phyloP scores from a whole-genome alignment of 108 stramenopile genomes.

The Nitzschia putrida region DNA sequence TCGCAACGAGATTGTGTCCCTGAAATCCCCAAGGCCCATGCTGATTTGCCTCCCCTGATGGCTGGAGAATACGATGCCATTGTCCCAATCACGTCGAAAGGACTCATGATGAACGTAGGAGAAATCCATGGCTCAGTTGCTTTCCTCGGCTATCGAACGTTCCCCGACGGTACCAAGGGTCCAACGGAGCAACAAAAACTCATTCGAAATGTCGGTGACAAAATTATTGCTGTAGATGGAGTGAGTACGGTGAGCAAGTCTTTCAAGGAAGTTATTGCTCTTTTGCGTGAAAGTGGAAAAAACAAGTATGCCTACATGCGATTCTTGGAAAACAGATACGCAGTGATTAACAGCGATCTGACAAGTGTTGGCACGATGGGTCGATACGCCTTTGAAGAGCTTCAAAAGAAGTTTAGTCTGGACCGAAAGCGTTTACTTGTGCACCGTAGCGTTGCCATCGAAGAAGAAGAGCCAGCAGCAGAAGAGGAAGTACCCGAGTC shows the following conservation, averaged over 20 bases:
- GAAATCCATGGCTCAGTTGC: constrained; percentile 77
- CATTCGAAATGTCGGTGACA: constrained; percentile 66
- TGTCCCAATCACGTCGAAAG: constrained; percentile 78
- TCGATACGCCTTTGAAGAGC: constrained; percentile 54
- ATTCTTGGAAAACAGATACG: constrained; percentile 53
- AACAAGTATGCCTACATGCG: constrained; percentile 75
- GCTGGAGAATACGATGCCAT: constrained; percentile 82
- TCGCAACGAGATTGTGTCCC: constrained; percentile 22
- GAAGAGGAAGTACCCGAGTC: constrained; percentile 45
- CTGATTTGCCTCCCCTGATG: constrained; percentile 60
- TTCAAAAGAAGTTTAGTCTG: constrained; percentile 56
- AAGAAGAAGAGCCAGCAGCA: constrained; percentile 29
- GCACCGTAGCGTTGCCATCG: constrained; percentile 31
- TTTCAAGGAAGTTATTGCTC: constrained; percentile 75
- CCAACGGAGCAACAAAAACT: constrained; percentile 69
- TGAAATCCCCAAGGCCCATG: constrained; percentile 20
- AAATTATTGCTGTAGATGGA: constrained; percentile 86
- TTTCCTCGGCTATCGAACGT: constrained; percentile 71
- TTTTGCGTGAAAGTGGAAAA: constrained; percentile 66
- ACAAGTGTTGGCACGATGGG: constrained; percentile 73
- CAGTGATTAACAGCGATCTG: constrained; percentile 49
- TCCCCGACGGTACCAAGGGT: constrained; percentile 69
- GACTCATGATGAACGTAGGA: constrained; percentile 86
- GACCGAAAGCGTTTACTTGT: constrained; percentile 75
- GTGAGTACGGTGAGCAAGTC: constrained; percentile 71